These are phyloP conservation scores for Malus hybrid DNA, from an alignment of 331 rosid species.

Conservation along the genomic window DNA sequence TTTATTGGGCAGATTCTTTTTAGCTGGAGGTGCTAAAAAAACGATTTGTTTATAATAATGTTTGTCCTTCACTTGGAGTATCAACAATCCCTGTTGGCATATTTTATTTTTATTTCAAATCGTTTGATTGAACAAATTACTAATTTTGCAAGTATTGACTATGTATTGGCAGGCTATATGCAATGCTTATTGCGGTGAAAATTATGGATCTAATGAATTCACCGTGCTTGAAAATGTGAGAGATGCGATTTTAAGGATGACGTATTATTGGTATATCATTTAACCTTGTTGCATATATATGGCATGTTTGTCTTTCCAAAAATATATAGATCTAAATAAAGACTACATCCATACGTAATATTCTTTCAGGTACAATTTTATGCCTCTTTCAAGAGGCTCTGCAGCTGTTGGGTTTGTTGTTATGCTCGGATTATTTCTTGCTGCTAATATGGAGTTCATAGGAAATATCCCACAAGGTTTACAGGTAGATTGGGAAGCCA, in stretches of 20 bases:
- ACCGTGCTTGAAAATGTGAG: slow-evolving; percentile 68
- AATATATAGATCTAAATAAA: slow-evolving; percentile 7
- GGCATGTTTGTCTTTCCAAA: background rate
- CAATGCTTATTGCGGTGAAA: slow-evolving; percentile 77
- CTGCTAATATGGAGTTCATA: slow-evolving; percentile 87
- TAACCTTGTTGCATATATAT: slow-evolving; percentile 3
- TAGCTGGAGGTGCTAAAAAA: background rate
- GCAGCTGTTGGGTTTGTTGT: slow-evolving; percentile 75
- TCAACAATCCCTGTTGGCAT: background rate
- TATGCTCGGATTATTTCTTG: slow-evolving; percentile 82
- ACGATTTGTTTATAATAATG: background rate
- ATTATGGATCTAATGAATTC: slow-evolving; percentile 71
- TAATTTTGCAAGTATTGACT: background rate
- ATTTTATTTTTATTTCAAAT: too few species aligned
- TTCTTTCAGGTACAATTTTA: slow-evolving; percentile 78
- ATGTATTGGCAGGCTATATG: slow-evolving; percentile 57
- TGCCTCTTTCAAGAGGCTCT: slow-evolving; percentile 93
- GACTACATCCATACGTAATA: background rate
- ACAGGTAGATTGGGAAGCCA: slow-evolving; percentile 95
- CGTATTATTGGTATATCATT: slow-evolving; percentile 76
- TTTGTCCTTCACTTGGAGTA: background rate
- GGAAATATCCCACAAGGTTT: slow-evolving; percentile 64
- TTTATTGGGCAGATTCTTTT: background rate
- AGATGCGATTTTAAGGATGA: slow-evolving; percentile 88
- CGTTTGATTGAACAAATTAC: background rate